Base-by-base conservation (phyloP, 1,284 basidiomycete genomes). In the Tilletiaria anomala region DNA sequence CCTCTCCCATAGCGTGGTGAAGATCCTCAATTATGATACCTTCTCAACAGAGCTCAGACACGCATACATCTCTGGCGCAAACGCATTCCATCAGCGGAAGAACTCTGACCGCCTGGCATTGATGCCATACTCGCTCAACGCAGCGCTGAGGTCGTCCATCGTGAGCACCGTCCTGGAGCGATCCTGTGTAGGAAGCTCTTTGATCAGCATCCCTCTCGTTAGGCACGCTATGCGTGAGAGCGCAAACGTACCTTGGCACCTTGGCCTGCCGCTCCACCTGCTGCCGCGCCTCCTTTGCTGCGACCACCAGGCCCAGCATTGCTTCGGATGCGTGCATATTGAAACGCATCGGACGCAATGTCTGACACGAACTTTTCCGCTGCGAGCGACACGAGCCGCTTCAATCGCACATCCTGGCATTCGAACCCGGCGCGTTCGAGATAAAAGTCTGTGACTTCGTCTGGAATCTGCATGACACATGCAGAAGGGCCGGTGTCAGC, bases 361-460 rank as follows among this genome's bases (percentile, higher is more conserved):
- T 97, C 93, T 10, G 87, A 83, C 32, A 97, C 81, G 65, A 99
- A 97, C 66, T 97, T 97, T 67, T 99, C 93, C 0, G 91, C 87
- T 1, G 93, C 89, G 21, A 97, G 76, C 0, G 89, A 89, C 18
- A 99, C 73, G 6, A 99, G 76, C 4, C 91, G 80, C 71, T 93
- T 94, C 51, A 65, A 46, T 20, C 63, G 52, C 19, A 55, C 32
- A 19, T 39, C 38, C 26, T 39, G 26, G 29, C 38, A 39, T 21
- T 39, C 38, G 29, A 39, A 29, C 23, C 19, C 39, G 37, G 32
- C 35, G 18, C 29, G 32, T 20, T 39, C 38, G 16, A 39, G 77
- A 70, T 94, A 97, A 69, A 91, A 94, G 61, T 94, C 87, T 3
- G 91, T 93, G 12, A 99, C 88, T 68, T 97, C 88, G 65, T 91